Evolutionary conservation across 2,329 filamentous ascomycete species (phyloP).

Genomic region (Colletotrichum noveboracense): DNA sequence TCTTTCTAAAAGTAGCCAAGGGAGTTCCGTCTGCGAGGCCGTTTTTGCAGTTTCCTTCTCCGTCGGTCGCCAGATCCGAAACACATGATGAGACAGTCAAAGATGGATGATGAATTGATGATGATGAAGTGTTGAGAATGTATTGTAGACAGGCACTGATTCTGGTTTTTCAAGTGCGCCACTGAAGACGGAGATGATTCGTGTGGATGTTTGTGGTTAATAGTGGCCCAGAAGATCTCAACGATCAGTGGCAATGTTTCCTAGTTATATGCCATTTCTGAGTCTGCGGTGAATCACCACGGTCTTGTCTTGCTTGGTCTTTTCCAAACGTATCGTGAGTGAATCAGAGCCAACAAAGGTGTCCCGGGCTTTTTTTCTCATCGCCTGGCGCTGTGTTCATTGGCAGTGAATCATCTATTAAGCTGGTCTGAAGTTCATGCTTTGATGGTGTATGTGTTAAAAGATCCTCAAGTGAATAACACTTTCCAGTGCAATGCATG

Average conservation of each 20-base stretch:
- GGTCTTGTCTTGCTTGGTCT: background rate
- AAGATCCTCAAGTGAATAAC: too few relatives aligned
- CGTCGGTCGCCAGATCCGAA: background rate
- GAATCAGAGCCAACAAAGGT: background rate
- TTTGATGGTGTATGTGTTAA: too few relatives aligned
- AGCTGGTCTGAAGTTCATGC: too few relatives aligned
- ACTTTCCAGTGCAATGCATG: too few relatives aligned
- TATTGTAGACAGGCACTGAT: background rate
- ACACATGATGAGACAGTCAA: background rate
- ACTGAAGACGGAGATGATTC: background rate
- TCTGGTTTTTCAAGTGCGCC: background rate
- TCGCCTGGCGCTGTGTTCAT: rapidly evolving
- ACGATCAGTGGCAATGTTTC: rapidly evolving
- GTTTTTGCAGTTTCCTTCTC: background rate
- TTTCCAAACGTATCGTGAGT: rapidly evolving
- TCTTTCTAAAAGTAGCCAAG: background rate
- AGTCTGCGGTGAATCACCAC: background rate
- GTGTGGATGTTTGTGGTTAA: background rate
- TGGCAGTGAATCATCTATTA: background rate
- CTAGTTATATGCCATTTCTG: background rate
- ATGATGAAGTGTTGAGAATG: background rate
- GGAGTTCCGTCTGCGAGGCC: background rate
- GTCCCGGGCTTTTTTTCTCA: background rate
- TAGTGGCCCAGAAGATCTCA: background rate
- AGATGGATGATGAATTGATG: background rate